phyloP scores from a whole-genome alignment of 1,284 basidiomycete species.

The Leccinum cinnamomeum region DNA sequence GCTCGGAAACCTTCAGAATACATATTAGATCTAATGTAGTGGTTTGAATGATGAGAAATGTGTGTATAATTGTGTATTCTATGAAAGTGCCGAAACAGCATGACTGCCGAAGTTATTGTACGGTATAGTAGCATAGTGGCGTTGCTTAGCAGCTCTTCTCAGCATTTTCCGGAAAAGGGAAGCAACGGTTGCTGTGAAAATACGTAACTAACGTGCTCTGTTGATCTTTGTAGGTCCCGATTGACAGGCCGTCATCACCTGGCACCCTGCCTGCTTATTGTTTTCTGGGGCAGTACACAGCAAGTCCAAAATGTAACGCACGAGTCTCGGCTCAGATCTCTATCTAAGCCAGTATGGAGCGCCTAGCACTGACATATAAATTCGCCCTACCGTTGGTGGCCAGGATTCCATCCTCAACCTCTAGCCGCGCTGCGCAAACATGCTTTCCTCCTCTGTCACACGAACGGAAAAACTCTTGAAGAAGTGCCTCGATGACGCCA shows the following conservation, averaged over 20 bases:
- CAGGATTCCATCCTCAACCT: not conserved
- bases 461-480: slow-evolving; percentile 2
- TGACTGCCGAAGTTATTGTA: too few species aligned
- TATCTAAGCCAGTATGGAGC: not conserved
- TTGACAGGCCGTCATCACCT: slow-evolving; percentile 5
- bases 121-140: too few species aligned
- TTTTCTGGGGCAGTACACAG: slow-evolving; percentile 8
- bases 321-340: not conserved
- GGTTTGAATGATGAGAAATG: too few species aligned
- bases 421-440: not conserved
- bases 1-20: too few species aligned
- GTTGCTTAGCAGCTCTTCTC: too few species aligned
- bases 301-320: slow-evolving; percentile 1
- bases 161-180: not conserved
- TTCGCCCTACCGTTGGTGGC: not conserved
- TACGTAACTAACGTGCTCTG: not conserved
- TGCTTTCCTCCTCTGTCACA: slow-evolving; percentile 11
- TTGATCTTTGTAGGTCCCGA: slow-evolving; percentile 24
- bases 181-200: not conserved
- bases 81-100: too few species aligned
- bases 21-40: too few species aligned
- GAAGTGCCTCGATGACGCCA: slow-evolving; percentile 6
- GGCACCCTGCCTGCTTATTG: slow-evolving; percentile 12
- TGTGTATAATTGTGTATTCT: too few species aligned
- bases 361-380: slow-evolving; percentile 18